Evolutionary conservation across 495 filamentous ascomycete genomes (phyloP).

Genomic region (Annulohypoxylon bovei): DNA sequence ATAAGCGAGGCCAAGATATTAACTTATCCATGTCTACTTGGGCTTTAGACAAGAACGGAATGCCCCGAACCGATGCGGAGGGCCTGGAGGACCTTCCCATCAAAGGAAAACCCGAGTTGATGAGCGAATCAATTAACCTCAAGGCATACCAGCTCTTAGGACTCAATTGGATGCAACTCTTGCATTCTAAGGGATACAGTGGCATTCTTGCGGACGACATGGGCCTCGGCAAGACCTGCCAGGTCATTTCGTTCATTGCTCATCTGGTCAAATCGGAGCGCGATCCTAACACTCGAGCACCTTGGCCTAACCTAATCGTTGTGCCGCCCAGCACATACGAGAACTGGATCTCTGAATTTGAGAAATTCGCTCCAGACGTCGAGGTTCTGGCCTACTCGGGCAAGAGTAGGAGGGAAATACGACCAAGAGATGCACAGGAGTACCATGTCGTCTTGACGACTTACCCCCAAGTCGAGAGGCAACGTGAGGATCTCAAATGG

Average conservation of each 20-base stretch:
- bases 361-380: conserved; percentile 81
- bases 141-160: conserved; percentile 96
- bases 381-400: conserved; percentile 86
- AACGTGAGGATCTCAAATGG: conserved; percentile 52
- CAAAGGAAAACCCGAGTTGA: conserved; percentile 75
- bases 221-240: conserved; percentile 97
- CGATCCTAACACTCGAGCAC: conserved; percentile 56
- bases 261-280: conserved; percentile 71
- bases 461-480: conserved; percentile 64
- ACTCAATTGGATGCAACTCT: conserved; percentile 88
- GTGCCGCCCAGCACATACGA: conserved; percentile 93
- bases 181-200: conserved; percentile 79
- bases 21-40: conserved; percentile 37
- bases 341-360: conserved; percentile 93
- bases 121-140: conserved; percentile 74
- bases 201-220: conserved; percentile 97
- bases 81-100: conserved; percentile 46
- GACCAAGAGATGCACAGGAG: conserved; percentile 60
- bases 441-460: conserved; percentile 93
- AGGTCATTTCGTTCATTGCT: conserved; percentile 91
- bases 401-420: conserved; percentile 65
- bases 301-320: conserved; percentile 83
- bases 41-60: conserved; percentile 40
- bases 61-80: conserved; percentile 10
- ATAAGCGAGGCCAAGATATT: conserved; percentile 32